These are phyloP conservation scores for Wallemia mellicola DNA, from an alignment of 1,284 basidiomycete genomes.

Conservation along the genomic window DNA sequence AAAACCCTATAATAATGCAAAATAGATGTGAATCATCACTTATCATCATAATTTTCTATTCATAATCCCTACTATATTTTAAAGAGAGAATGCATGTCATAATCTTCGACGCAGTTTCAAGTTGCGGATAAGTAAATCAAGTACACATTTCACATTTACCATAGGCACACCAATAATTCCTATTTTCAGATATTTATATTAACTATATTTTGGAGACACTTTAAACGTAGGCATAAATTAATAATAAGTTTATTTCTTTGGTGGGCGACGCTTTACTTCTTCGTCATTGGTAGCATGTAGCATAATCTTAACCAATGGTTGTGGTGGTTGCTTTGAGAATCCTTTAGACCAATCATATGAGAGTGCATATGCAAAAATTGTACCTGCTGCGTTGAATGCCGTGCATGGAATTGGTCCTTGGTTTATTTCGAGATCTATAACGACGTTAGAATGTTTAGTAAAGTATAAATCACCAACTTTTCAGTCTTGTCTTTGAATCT, in stretches of 20 bases:
- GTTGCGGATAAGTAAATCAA: too few relatives aligned
- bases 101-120: too few relatives aligned
- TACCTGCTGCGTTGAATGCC: conserved; percentile 53
- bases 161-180: too few relatives aligned
- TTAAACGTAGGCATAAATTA: not conserved
- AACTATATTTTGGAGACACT: too few relatives aligned
- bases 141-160: too few relatives aligned
- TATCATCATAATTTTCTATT: too few relatives aligned
- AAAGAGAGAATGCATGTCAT: too few relatives aligned
- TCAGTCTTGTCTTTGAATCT: conserved; percentile 58
- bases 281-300: conserved; percentile 68
- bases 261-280: conserved; percentile 28
- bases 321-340: conserved; percentile 51
- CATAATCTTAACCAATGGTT: conserved; percentile 58
- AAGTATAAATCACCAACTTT: conserved; percentile 25
- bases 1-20: too few relatives aligned
- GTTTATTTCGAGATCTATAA: not conserved
- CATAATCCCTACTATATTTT: too few relatives aligned
- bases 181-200: too few relatives aligned
- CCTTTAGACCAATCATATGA: conserved; percentile 80
- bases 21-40: too few relatives aligned
- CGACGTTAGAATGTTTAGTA: not conserved
- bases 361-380: conserved; percentile 63
- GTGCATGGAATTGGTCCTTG: conserved; percentile 21
- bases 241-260: conserved; percentile 1